phyloP scores from a whole-genome alignment of 768 basidiomycete species.

The Russula ochroleuca region DNA sequence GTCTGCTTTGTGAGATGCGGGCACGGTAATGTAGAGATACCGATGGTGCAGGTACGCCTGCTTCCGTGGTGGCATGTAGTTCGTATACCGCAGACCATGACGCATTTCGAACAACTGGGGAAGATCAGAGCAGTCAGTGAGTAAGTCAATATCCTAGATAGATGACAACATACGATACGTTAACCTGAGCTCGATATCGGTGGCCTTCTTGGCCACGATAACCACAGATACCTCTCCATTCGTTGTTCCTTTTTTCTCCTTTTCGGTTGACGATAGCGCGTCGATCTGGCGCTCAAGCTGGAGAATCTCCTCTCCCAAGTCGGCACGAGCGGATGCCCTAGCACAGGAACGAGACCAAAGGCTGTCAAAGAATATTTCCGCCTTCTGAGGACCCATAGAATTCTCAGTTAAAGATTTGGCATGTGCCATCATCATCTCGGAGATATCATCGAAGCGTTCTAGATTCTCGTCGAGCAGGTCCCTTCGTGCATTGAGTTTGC shows the following conservation, averaged over 20 bases:
- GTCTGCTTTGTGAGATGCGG: conserved; percentile 43
- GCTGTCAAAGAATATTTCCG: conserved; percentile 41
- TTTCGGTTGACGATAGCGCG: conserved; percentile 34
- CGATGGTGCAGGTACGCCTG: conserved; percentile 41
- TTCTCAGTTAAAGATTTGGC: conserved; percentile 43
- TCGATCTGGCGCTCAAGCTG: conserved; percentile 40
- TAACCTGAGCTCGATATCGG: conserved; percentile 42
- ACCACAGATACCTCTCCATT: conserved; percentile 41
- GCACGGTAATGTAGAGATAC: conserved; percentile 55
- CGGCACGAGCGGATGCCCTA: conserved; percentile 36
- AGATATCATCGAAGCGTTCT: conserved; percentile 40
- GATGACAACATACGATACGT: conserved; percentile 46
- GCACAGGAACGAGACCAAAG: conserved; percentile 41
- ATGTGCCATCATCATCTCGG: conserved; percentile 42
- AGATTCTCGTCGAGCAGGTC: conserved; percentile 38
- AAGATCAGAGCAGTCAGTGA: not conserved
- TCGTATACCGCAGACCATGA: conserved; percentile 56
- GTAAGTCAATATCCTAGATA: not conserved
- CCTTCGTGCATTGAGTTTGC: conserved; percentile 36
- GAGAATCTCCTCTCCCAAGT: conserved; percentile 37
- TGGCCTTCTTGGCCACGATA: conserved; percentile 39
- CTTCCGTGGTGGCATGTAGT: conserved; percentile 46
- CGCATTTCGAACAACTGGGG: conserved; percentile 48
- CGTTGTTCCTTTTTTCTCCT: conserved; percentile 34
- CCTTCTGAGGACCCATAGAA: conserved; percentile 38